Evolutionary conservation across 2,329 filamentous ascomycete genomes (phyloP).

Genomic region (Ramularia collo-cygni): DNA sequence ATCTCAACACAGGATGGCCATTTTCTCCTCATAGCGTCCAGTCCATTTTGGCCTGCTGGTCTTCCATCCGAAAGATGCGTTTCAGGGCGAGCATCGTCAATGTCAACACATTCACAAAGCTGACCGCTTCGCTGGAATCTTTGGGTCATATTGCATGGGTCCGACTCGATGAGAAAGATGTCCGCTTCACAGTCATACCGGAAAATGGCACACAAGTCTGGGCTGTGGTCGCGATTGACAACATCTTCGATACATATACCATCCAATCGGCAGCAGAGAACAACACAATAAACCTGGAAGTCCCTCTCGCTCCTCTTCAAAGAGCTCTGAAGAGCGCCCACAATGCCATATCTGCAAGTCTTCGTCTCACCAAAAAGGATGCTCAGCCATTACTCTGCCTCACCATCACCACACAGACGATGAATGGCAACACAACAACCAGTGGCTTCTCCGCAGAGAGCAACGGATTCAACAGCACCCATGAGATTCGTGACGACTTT

Average conservation of each 20-base stretch:
- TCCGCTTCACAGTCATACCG: constrained; percentile 92
- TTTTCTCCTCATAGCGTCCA: too few species aligned
- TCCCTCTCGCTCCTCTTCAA: constrained; percentile 80
- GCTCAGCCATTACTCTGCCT: constrained; percentile 79
- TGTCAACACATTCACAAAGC: constrained; percentile 39
- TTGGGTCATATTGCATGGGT: constrained; percentile 84
- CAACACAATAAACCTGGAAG: constrained; percentile 94
- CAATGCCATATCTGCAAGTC: constrained; percentile 70
- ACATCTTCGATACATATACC: constrained; percentile 79
- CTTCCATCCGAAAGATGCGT: constrained; percentile 34
- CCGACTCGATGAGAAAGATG: constrained; percentile 75
- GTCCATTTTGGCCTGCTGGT: too few species aligned
- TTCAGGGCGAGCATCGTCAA: constrained; percentile 29
- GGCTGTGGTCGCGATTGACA: constrained; percentile 50
- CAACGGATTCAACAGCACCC: constrained; percentile 28
- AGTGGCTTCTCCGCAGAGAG: constrained; percentile 22
- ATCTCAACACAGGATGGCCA: too few species aligned
- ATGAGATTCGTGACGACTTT: constrained; percentile 33
- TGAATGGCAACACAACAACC: constrained; percentile 43
- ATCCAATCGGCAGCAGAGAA: constrained; percentile 74
- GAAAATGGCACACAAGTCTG: constrained; percentile 94
- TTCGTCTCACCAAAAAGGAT: constrained; percentile 90
- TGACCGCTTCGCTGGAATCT: constrained; percentile 56
- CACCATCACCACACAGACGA: constrained; percentile 74
- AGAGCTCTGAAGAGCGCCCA: constrained; percentile 86